phyloP scores from a whole-genome alignment of 345 rosid genomes.

The Citrus maxima region DNA sequence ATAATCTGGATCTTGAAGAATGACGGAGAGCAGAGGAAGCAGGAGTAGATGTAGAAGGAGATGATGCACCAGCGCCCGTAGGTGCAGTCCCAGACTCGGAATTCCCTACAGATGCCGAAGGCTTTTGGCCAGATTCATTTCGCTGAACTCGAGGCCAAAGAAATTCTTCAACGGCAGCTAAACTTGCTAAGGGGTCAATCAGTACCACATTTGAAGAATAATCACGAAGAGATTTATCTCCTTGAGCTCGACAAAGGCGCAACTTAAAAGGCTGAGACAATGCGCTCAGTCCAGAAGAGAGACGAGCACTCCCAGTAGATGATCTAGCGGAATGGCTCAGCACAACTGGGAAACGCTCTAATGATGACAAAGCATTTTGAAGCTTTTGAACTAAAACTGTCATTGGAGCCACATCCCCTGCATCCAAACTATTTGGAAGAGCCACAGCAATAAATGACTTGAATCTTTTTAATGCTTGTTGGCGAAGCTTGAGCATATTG shows the following conservation, averaged over 20 bases:
- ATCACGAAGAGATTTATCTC: slow-evolving; percentile 91
- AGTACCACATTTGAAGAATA: slow-evolving; percentile 95
- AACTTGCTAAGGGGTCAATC: slow-evolving; percentile 95
- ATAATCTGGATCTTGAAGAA: slow-evolving; percentile 81
- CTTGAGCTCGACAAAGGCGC: slow-evolving; percentile 88
- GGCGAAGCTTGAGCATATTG: slow-evolving; percentile 78
- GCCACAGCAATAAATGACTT: slow-evolving; percentile 74
- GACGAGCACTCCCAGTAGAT: slow-evolving; percentile 88
- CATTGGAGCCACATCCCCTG: slow-evolving; percentile 56
- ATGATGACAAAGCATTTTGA: slow-evolving; percentile 88
- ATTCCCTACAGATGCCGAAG: slow-evolving; percentile 59
- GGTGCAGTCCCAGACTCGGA: slow-evolving; percentile 59
- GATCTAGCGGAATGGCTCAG: slow-evolving; percentile 89
- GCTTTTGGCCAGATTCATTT: slow-evolving; percentile 75
- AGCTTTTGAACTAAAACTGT: slow-evolving; percentile 91
- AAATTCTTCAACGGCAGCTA: slow-evolving; percentile 95
- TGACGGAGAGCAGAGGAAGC: slow-evolving; percentile 62
- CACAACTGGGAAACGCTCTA: slow-evolving; percentile 96
- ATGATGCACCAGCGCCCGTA: slow-evolving; percentile 68
- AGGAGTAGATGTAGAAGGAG: slow-evolving; percentile 78
- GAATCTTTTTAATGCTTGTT: slow-evolving; percentile 72
- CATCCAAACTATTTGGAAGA: slow-evolving; percentile 59
- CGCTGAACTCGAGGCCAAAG: slow-evolving; percentile 98
- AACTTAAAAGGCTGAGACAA: slow-evolving; percentile 92
- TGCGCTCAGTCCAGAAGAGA: slow-evolving; percentile 94